These are phyloP conservation scores for Lippia alba DNA, from an alignment of 305 asterid species.

Conservation along the genomic window DNA sequence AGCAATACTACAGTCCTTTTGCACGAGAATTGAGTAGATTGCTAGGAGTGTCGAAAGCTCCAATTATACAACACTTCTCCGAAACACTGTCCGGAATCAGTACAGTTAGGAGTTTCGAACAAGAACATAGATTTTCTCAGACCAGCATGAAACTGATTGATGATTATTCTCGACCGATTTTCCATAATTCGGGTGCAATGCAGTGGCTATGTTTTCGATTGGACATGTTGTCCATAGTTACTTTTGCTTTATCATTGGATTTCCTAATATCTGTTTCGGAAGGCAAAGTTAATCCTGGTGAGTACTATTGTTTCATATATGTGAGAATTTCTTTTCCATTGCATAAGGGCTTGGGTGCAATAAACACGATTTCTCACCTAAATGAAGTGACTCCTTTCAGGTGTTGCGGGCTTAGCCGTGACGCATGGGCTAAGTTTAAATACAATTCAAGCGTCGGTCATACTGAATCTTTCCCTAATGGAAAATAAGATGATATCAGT, in stretches of 20 bases:
- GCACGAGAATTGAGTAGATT: conserved; percentile 67
- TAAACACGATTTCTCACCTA: not conserved
- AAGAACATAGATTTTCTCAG: conserved; percentile 51
- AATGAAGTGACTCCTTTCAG: too few species aligned
- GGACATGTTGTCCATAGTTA: conserved; percentile 55
- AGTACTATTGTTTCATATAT: too few species aligned
- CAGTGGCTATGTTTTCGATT: conserved; percentile 70
- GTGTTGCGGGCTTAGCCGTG: conserved; percentile 70
- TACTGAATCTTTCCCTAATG: too few species aligned
- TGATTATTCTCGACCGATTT: conserved; percentile 57
- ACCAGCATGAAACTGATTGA: conserved; percentile 57
- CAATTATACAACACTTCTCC: conserved; percentile 68
- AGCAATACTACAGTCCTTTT: conserved; percentile 62
- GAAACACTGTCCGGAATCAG: conserved; percentile 68
- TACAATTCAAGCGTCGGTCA: too few species aligned
- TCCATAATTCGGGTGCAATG: conserved; percentile 63
- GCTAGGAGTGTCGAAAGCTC: conserved; percentile 64
- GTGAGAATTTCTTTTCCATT: not conserved
- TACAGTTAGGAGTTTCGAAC: conserved; percentile 66
- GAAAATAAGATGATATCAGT: too few species aligned
- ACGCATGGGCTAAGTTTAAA: conserved; percentile 69
- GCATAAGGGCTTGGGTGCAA: too few species aligned
- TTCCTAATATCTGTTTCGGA: conserved; percentile 58
- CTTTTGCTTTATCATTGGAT: conserved; percentile 54
- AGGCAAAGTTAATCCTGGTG: conserved; percentile 64